These are phyloP conservation scores for Elongisporangium undulatum DNA, from an alignment of 352 stramenopile species.

Conservation along the genomic window DNA sequence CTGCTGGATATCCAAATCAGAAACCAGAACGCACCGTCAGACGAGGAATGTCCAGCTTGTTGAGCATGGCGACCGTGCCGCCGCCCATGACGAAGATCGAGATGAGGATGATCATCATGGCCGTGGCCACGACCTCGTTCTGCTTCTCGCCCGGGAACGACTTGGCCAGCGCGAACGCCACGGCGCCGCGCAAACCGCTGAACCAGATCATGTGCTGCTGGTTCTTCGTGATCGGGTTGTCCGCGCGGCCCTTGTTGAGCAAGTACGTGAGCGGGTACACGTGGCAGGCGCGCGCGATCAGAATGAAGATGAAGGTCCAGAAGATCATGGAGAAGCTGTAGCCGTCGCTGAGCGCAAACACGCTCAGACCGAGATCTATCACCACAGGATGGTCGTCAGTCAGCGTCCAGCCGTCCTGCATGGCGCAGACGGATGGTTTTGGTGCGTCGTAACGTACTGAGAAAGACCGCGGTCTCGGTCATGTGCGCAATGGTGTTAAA, in stretches of 20 bases:
- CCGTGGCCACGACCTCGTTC: constrained; percentile 86
- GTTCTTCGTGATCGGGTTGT: constrained; percentile 71
- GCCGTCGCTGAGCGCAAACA: constrained; percentile 79
- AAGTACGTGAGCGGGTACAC: constrained; percentile 86
- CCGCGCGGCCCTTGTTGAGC: constrained; percentile 58
- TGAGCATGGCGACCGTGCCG: constrained; percentile 86
- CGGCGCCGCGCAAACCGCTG: constrained; percentile 89
- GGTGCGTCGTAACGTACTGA: constrained; percentile 52
- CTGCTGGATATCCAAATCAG: neutral
- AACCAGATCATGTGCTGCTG: constrained; percentile 95
- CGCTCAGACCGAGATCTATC: constrained; percentile 86
- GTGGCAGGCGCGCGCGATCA: constrained; percentile 77
- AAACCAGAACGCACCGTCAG: constrained; percentile 45
- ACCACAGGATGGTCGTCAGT: neutral
- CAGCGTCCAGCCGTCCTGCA: neutral
- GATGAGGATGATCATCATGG: constrained; percentile 90
- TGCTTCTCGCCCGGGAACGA: constrained; percentile 85
- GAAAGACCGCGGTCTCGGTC: constrained; percentile 91
- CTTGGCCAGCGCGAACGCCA: constrained; percentile 90
- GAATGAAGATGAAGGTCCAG: constrained; percentile 82
- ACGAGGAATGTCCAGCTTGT: constrained; percentile 81
- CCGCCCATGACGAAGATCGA: constrained; percentile 91
- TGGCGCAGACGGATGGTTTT: neutral
- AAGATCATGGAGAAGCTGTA: constrained; percentile 85
- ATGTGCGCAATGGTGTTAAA: constrained; percentile 92